Conservation (phyloP, 1,139 yeast genomes). For the Debaryomyces psychrophilus region DNA sequence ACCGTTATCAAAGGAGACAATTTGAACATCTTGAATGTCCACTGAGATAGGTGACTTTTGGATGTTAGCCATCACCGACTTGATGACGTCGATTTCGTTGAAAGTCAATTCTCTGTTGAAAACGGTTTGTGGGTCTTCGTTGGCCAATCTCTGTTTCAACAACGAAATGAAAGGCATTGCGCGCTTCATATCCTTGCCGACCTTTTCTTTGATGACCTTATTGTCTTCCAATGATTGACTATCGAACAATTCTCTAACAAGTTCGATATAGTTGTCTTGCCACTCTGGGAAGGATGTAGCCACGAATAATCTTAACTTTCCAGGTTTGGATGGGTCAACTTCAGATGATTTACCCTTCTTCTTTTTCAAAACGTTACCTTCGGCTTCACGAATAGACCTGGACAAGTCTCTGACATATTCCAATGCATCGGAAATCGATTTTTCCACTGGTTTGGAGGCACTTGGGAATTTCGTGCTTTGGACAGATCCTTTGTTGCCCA, state of each 20-base stretch:
- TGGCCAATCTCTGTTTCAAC: slow-evolving; percentile 74
- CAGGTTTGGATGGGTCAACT: slow-evolving; percentile 73
- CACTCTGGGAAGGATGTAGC: slow-evolving; percentile 91
- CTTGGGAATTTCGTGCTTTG: slow-evolving; percentile 82
- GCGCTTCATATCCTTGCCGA: slow-evolving; percentile 84
- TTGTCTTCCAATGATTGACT: slow-evolving; percentile 61
- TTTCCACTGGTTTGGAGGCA: slow-evolving; percentile 65
- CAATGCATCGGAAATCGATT: slow-evolving; percentile 65
- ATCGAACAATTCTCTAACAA: slow-evolving; percentile 80
- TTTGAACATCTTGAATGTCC: slow-evolving; percentile 56
- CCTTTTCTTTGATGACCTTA: slow-evolving; percentile 59
- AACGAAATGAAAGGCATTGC: slow-evolving; percentile 96
- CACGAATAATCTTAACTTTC: slow-evolving; percentile 69
- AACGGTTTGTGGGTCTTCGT: slow-evolving; percentile 72
- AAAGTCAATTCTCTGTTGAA: slow-evolving; percentile 86
- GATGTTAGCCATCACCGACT: slow-evolving; percentile 56
- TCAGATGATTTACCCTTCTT: slow-evolving; percentile 82
- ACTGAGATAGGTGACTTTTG: slow-evolving; percentile 69
- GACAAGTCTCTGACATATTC: slow-evolving; percentile 76
- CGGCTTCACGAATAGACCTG: slow-evolving; percentile 89
- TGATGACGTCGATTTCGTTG: slow-evolving; percentile 71
- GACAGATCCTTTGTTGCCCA: slow-evolving; percentile 62
- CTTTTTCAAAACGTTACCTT: slow-evolving; percentile 83
- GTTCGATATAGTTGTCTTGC: slow-evolving; percentile 87
- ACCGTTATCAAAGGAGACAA: slow-evolving; percentile 63